Evolutionary conservation across 2,329 filamentous ascomycete genomes (phyloP).

Genomic region (Fusarium sp.): DNA sequence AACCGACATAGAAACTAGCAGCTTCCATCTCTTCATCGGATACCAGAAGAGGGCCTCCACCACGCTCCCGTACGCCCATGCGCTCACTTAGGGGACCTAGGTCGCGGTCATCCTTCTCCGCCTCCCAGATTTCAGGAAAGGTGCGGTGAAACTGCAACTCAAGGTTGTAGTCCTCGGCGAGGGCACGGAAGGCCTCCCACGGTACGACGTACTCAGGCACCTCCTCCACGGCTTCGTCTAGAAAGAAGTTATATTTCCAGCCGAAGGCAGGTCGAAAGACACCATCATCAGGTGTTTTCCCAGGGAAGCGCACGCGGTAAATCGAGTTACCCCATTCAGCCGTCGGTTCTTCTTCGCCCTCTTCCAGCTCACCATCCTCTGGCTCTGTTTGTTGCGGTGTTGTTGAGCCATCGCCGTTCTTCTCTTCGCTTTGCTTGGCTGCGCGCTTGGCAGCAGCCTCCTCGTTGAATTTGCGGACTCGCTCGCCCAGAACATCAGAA

Average conservation of each 20-base stretch:
- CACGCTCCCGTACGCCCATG: constrained; percentile 89
- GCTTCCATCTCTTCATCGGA: constrained; percentile 92
- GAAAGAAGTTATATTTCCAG: constrained; percentile 98
- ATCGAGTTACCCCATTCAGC: constrained; percentile 94
- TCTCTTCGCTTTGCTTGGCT: constrained; percentile 36
- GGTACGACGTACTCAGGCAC: constrained; percentile 98
- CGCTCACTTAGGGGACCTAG: constrained; percentile 88
- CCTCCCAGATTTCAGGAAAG: constrained; percentile 91
- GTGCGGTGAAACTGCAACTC: constrained; percentile 94
- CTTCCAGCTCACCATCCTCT: constrained; percentile 64
- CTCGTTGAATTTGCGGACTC: constrained; percentile 82
- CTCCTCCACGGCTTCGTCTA: constrained; percentile 95
- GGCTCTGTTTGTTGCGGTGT: constrained; percentile 46
- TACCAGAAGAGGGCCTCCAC: constrained; percentile 75
- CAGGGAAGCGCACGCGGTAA: constrained; percentile 90
- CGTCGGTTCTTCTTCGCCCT: constrained; percentile 70
- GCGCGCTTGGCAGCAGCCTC: constrained; percentile 53
- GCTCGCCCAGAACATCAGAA: constrained; percentile 86
- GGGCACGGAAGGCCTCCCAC: constrained; percentile 95
- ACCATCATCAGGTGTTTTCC: constrained; percentile 84
- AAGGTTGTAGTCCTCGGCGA: constrained; percentile 96
- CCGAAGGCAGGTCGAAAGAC: constrained; percentile 94
- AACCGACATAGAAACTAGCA: constrained; percentile 89
- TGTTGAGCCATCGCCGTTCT: constrained; percentile 35
- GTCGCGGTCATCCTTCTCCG: constrained; percentile 86